Evolutionary conservation across 257 asterid genomes (phyloP), one percentile per base, ranked within the genome.

Genomic region (Solanum verrucosum): DNA sequence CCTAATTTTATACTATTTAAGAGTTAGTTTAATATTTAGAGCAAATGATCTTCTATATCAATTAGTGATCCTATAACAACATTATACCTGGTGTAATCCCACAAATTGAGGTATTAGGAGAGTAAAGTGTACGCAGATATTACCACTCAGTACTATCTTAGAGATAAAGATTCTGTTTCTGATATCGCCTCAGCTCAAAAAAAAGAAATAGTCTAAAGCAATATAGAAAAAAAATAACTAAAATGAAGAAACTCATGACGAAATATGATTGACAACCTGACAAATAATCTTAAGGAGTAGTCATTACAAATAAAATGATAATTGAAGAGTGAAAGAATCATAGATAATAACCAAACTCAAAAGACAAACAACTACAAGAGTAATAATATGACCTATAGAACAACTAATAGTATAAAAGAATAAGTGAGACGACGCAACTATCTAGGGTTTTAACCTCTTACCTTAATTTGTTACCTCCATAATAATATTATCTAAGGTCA

Each of bases 131-230:
- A 56, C 10, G 0, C 5, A 2, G 25, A 56, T 56, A 6, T 20
- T 56, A 56, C 65, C 10, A 20, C 25, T 56, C 4, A 56, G n/a
- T 56, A 56, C 65, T 18, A 56, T 56, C 10, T 3, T 56, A 18
- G 4, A 56, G 10, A 56, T 1, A 18, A 0, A 6, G 4, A 18
- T 18, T 16, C 0, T 56, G 1, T 56, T 56, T 56, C 0, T 56
- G 2, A 56, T 18, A 56, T 56, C 4, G 1, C n/a, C n/a, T 56
- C 1, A 18, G 4, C 10, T 56, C 1, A 18, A 56, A 56, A 56
- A 6, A 6, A 16, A 18, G n/a, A 16, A 6, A 6, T 4, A 46
- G 4, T 56, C 3, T 23, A 18, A 7, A 56, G n/a, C 4, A 18
- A 18, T 56, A 56, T 56, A 56, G n/a, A 15, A 2, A 49, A 15